Conservation (phyloP, 2,329 filamentous ascomycete species). For the Epichloe sylvatica region DNA sequence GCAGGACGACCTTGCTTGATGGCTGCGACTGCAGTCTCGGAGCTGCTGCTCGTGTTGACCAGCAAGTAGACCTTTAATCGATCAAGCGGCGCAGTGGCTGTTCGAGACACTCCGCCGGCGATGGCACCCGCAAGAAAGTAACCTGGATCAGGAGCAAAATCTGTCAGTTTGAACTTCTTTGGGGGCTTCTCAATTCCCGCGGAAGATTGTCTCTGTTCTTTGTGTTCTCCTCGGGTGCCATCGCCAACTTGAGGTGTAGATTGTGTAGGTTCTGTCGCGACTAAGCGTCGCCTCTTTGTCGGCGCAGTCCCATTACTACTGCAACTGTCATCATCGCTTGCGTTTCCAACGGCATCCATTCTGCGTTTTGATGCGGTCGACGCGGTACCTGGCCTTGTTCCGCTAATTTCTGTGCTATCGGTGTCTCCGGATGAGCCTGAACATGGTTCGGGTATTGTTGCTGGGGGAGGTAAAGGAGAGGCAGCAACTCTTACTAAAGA, state of each 20-base stretch:
- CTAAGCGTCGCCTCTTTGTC: conserved; percentile 12
- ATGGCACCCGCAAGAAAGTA: conserved; percentile 95
- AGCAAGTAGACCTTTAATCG: conserved; percentile 95
- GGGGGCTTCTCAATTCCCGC: conserved; percentile 19
- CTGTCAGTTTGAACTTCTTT: conserved; percentile 43
- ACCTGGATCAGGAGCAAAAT: conserved; percentile 74
- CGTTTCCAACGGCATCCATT: conserved; percentile 4
- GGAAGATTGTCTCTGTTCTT: conserved; percentile 17
- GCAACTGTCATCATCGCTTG: conserved; percentile 9
- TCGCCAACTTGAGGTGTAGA: conserved; percentile 16
- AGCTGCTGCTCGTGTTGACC: conserved; percentile 53
- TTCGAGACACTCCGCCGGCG: conserved; percentile 87
- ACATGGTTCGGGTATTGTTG: conserved; percentile 6
- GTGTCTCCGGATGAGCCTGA: neutral
- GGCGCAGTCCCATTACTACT: conserved; percentile 12
- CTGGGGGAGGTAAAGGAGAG: conserved; percentile 28
- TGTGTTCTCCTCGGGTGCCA: conserved; percentile 19
- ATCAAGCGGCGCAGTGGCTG: conserved; percentile 89
- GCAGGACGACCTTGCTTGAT: conserved; percentile 57
- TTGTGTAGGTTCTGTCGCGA: conserved; percentile 11
- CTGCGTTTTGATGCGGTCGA: conserved; percentile 6
- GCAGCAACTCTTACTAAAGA: conserved; percentile 54
- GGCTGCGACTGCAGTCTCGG: conserved; percentile 46
- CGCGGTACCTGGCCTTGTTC: neutral
- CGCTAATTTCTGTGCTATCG: neutral